Evolutionary conservation across 2,329 filamentous ascomycete genomes (phyloP), one percentile per base, ranked within the genome.

Genomic region (Hysterium pulicare): DNA sequence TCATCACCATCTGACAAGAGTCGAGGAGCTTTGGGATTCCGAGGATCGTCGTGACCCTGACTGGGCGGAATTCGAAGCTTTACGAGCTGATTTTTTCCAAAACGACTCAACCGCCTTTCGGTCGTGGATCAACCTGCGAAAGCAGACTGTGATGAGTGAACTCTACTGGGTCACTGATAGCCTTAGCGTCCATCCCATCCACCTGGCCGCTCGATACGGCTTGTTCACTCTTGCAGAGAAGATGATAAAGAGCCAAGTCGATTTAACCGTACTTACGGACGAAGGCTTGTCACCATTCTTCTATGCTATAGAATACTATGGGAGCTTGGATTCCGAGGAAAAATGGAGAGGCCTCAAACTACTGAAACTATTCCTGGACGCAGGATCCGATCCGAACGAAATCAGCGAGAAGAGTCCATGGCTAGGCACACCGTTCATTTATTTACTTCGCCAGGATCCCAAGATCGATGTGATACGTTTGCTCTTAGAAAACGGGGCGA

Each of bases 21-120:
- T 41, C 19, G 30, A 36, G 16, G 39, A 41, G 9, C 32, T 41
- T 6, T 41, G 39, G 39, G 31, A 22, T 10, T 13, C 16, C 5
- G 19, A 23, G 17, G 35, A 38, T 4, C 35, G 19, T 4, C 4
- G 4, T 3, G 15, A 21, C 23, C 7, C 19, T 23, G 7, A 38
- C 3, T 38, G 35, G 35, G 19, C 4, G 5, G 34, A 37, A 20
- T 37, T 21, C 15, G 34, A 37, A 21, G 10, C 10, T n/a, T 28
- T 38, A 8, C 19, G 23, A 3, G 19, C 21, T 23, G 10, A 4
- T 15, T 38, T 38, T 17, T 23, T 24, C 19, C 20, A 24, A 8
- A 22, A 38, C 10, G 35, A 24, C 20, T 38, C 35, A 15, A 6
- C 5, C 5, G 4, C 3, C 5, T 38, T 24, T 22, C 7, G n/a